Evolutionary conservation across 1,284 basidiomycete genomes (phyloP).

Genomic region (Leccinum insolens): DNA sequence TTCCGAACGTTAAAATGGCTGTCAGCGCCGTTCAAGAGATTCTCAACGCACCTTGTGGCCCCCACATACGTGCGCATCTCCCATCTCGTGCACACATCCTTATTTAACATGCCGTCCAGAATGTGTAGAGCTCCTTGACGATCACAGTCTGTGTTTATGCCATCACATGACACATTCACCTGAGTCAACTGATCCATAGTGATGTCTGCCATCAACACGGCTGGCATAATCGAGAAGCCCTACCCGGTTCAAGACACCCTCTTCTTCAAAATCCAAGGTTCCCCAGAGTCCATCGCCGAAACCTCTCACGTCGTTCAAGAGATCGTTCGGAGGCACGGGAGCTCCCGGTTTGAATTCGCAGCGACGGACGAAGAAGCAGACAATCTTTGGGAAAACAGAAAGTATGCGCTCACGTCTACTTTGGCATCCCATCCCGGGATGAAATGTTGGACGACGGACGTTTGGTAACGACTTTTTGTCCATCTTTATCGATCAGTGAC

Average conservation of each 20-base stretch:
- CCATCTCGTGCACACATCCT: constrained; percentile 9
- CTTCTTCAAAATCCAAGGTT: too few species aligned
- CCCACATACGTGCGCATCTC: constrained; percentile 54
- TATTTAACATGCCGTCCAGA: constrained; percentile 45
- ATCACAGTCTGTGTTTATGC: constrained; percentile 49
- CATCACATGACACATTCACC: background rate
- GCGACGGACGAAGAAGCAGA: too few species aligned
- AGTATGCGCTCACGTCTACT: too few species aligned
- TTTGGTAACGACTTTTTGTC: background rate
- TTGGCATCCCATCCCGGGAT: too few species aligned
- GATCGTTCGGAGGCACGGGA: too few species aligned
- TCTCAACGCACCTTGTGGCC: constrained; percentile 64
- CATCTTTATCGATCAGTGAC: background rate
- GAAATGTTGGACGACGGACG: too few species aligned
- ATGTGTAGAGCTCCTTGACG: constrained; percentile 84
- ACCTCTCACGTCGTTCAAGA: too few species aligned
- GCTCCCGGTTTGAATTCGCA: too few species aligned
- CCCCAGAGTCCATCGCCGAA: too few species aligned
- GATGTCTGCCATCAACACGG: constrained; percentile 79
- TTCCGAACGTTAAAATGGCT: constrained; percentile 62
- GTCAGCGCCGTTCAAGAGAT: constrained; percentile 81
- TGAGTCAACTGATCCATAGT: constrained; percentile 40
- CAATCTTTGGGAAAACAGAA: too few species aligned
- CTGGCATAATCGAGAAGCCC: constrained; percentile 55
- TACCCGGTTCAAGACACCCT: constrained; percentile 62